A percentile compares a stretch with the other conserved stretches of the same genome.
Conservation (phyloP, 2,329 filamentous ascomycete species). For the Macrophomina tecta region DNA sequence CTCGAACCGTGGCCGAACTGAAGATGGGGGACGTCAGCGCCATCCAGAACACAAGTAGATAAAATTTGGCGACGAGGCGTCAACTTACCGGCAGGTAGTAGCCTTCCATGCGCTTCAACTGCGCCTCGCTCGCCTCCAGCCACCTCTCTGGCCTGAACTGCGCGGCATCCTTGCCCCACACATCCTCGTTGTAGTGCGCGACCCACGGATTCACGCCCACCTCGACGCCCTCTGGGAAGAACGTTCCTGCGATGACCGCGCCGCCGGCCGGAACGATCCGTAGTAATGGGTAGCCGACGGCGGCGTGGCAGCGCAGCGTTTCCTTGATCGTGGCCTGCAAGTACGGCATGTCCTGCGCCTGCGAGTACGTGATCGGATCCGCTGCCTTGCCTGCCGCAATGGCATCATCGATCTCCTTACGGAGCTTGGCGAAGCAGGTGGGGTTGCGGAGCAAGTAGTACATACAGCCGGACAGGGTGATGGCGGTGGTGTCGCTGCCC, state of each 20-base stretch:
- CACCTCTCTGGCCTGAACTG: slow-evolving; percentile 30
- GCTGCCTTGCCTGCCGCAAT: not conserved
- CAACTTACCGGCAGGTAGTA: slow-evolving; percentile 1
- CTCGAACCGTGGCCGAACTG: slow-evolving; percentile 30
- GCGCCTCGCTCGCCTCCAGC: slow-evolving; percentile 20
- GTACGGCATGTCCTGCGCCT: slow-evolving; percentile 34
- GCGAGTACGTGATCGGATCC: slow-evolving; percentile 5
- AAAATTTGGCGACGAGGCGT: too few relatives aligned
- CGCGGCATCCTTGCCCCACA: slow-evolving; percentile 19
- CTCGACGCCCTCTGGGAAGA: slow-evolving; percentile 35
- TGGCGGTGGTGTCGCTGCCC: slow-evolving; percentile 27
- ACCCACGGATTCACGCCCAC: slow-evolving; percentile 43
- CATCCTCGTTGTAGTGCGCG: slow-evolving; percentile 25
- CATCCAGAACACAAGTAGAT: not conserved
- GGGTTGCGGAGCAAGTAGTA: slow-evolving; percentile 39
- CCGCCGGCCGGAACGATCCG: slow-evolving; percentile 36
- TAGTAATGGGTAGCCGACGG: slow-evolving; percentile 31
- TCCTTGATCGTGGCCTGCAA: slow-evolving; percentile 49
- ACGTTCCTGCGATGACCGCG: slow-evolving; percentile 33
- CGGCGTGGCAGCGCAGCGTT: slow-evolving; percentile 37
- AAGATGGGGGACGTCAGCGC: slow-evolving; percentile 9
- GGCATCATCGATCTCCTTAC: not conserved
- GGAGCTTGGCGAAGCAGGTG: slow-evolving; percentile 28
- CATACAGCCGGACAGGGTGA: slow-evolving; percentile 40
- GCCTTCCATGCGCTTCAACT: not conserved